Base-by-base conservation (phyloP, 352 stramenopile species). In the Pythium monospermum region DNA sequence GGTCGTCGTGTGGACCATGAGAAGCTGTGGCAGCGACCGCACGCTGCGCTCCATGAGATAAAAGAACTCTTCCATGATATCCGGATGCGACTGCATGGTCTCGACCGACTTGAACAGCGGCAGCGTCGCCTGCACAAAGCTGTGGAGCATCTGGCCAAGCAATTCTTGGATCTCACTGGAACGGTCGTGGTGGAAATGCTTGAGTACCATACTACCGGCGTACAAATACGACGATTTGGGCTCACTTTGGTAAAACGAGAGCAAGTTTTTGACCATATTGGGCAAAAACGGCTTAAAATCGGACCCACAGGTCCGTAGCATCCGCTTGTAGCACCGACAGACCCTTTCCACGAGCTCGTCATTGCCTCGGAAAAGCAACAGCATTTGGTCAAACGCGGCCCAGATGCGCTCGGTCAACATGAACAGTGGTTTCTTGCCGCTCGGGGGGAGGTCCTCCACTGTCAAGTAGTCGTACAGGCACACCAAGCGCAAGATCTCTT, bases 61-160 rank as follows among this genome's bases (percentile, higher is more conserved):
- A 60, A 98, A 98, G 38, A 97, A 96, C 66, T 98, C 95, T 64
- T 98, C 95, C 8, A 98, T 83, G 27, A 98, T 83, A 62, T 98
- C 93, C 11, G 92, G 95, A 56, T 96, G 78, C 52, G 63, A 64
- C 51, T 70, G 87, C 69, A 73, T 91, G 50, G 64, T 77, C 7
- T 65, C 53, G 0, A 65, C 42, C 22, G 47, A 66, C 28, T 74
- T 70, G 43, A 98, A 90, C 64, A 98, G 86, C 19, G 83, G 73
- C 40, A 88, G 88, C 18, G 96, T 87, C 21, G 77, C 78, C 33
- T 84, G 67, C 6, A 79, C 72, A 39, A 96, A 79, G 6, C 59
- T 66, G 37, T 74, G 68, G 3, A 93, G 54, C 61, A 91, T 69
- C 37, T 73, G 75, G 28, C 50, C 64, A 27, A 88, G 73, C 25